Percentiles rank a stretch among this genome's conserved stretches.
Conservation (phyloP, 2,329 filamentous ascomycete genomes). For the Neobulgaria alba region DNA sequence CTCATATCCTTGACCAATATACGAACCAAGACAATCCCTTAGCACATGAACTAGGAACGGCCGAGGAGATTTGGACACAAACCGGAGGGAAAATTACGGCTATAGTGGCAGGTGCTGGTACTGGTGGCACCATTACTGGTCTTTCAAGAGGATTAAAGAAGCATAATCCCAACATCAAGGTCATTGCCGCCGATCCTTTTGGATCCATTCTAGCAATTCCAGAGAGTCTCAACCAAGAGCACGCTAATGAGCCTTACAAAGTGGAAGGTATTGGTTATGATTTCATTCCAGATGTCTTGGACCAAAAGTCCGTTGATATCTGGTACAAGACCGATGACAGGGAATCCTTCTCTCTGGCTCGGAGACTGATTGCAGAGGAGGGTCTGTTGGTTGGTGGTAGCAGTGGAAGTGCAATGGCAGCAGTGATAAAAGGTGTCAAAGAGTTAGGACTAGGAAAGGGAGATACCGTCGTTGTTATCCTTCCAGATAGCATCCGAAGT, state of each 20-base stretch:
- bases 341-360: slow-evolving; percentile 84
- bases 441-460: slow-evolving; percentile 71
- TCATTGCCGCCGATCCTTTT: slow-evolving; percentile 86
- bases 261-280: slow-evolving; percentile 99
- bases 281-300: slow-evolving; percentile 90
- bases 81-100: slow-evolving; percentile 74
- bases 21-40: slow-evolving; percentile 83
- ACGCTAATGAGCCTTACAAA: slow-evolving; percentile 82
- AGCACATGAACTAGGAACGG: slow-evolving; percentile 89
- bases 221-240: slow-evolving; percentile 67
- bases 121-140: slow-evolving; percentile 90
- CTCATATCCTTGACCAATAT: slow-evolving; percentile 96
- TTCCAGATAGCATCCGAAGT: slow-evolving; percentile 93
- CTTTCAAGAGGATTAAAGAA: slow-evolving; percentile 78
- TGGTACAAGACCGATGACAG: slow-evolving; percentile 98
- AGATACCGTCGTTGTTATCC: slow-evolving; percentile 81
- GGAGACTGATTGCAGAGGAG: slow-evolving; percentile 86
- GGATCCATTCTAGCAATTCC: slow-evolving; percentile 88
- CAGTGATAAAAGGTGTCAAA: slow-evolving; percentile 66
- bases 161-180: slow-evolving; percentile 76
- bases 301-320: slow-evolving; percentile 70
- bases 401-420: slow-evolving; percentile 85
- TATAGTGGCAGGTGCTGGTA: slow-evolving; percentile 86
- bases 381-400: slow-evolving; percentile 89
- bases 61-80: slow-evolving; percentile 93